Percentiles rank a stretch among this genome's conserved stretches.
Conservation (phyloP, 306 rosid species). For the Vigna unguiculata region DNA sequence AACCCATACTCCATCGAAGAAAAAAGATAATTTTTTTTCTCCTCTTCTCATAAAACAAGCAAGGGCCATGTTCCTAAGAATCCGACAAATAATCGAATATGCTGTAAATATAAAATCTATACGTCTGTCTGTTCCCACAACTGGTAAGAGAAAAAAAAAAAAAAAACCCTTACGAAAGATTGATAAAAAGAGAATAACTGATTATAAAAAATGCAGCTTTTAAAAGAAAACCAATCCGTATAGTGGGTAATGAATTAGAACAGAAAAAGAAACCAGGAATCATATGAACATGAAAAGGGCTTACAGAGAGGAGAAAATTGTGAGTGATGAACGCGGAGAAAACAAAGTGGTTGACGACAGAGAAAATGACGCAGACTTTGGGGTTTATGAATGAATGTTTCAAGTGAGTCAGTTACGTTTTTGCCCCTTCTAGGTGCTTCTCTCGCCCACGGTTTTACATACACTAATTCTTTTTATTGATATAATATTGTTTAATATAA, state of each 20-base stretch:
- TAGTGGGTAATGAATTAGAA: neutral
- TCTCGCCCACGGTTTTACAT: neutral
- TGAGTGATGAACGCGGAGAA: slow-evolving; percentile 40
- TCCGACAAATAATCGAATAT: neutral
- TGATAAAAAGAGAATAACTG: neutral
- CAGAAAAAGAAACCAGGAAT: neutral
- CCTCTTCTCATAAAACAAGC: neutral
- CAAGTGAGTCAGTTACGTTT: neutral
- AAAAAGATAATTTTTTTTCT: neutral
- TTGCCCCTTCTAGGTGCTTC: neutral
- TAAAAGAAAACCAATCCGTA: too few relatives aligned
- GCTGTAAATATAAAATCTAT: neutral
- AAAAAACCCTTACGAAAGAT: too few relatives aligned
- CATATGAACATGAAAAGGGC: neutral
- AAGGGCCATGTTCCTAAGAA: neutral
- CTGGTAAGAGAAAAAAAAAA: neutral
- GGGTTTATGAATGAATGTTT: slow-evolving; percentile 1
- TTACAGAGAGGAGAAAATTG: slow-evolving; percentile 40
- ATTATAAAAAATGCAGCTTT: slow-evolving; percentile 19
- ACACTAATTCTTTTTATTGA: too few relatives aligned
- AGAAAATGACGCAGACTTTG: neutral
- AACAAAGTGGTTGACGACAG: slow-evolving; percentile 14
- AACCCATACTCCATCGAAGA: neutral
- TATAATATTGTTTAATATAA: too few relatives aligned
- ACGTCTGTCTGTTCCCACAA: neutral